Percentiles rank a stretch among this genome's conserved stretches.
phyloP scores from a whole-genome alignment of 176 grass and related monocot genomes.

The maize (Zea mays) region Zm-B73-REFERENCE-NAM-5.0 NC_050096.1:273386501-273387000 shows the following conservation, averaged over 20 bases:
- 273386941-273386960: neutral
- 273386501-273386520: no score
- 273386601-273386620: no score
- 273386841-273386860: neutral
- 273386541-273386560: conserved; percentile 16
- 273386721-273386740: no score
- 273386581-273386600: neutral
- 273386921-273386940: no score
- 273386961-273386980: neutral
- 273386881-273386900: neutral
- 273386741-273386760: conserved; percentile 37
- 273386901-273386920: neutral
- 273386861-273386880: neutral
- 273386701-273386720: conserved; percentile 66
- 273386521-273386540: neutral
- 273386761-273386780: neutral
- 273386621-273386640: conserved; percentile 20
- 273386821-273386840: conserved; percentile 12
- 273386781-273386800: neutral
- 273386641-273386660: conserved; percentile 63
- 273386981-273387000: neutral
- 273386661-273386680: conserved; percentile 74
- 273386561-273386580: neutral
- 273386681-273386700: conserved; percentile 69
- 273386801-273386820: no score